Evolutionary conservation across 1,284 basidiomycete species (phyloP), one percentile per base, ranked within the genome.

Genomic region (Irpex rosettiformis): DNA sequence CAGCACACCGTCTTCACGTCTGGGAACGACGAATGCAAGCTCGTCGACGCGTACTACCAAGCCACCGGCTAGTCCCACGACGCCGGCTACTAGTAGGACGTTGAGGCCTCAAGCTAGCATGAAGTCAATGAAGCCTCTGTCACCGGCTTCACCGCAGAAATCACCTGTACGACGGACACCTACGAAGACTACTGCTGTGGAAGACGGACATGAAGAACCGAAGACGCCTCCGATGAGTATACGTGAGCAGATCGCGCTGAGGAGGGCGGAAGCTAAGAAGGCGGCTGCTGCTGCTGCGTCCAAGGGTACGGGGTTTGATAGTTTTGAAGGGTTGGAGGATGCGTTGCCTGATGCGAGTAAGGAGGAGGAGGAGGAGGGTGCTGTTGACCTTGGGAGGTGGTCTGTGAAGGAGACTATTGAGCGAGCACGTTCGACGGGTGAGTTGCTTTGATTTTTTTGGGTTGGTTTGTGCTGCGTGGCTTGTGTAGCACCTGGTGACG

Each of bases 401-500:
- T 80, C 87, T n/a, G 72, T 90, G 55, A 81, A 83, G 58, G 88
- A 92, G 66, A 81, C 85, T 0, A 90, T 93, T 43, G 88, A 91
- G 63, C 84, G 86, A 52, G 89, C 84, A 11, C 79, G 86, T 49
- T 87, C 79, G 63, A 86, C 87, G 77, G 89, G 89, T 91, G 70
- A 79, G 73, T 66, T 55, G 2, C 8, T 18, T 6, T 8, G 6
- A 47, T 47, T 47, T 16, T 13, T 18, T 4, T 55, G 4, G 37
- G 1, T n/a, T n/a, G n/a, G n/a, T n/a, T n/a, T 37, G 18, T 13
- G 59, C 47, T 25, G 47, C 30, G 40, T 54, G 18, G 33, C 33
- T 37, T 37, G 33, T 16, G 33, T 37, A 37, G 16, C 33, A 37
- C 33, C 16, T 37, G 33, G 16, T 37, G 33, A 37, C 33, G 33